Base-by-base conservation (phyloP, 176 grass and related monocot genomes). In the Poa pratensis region DNA sequence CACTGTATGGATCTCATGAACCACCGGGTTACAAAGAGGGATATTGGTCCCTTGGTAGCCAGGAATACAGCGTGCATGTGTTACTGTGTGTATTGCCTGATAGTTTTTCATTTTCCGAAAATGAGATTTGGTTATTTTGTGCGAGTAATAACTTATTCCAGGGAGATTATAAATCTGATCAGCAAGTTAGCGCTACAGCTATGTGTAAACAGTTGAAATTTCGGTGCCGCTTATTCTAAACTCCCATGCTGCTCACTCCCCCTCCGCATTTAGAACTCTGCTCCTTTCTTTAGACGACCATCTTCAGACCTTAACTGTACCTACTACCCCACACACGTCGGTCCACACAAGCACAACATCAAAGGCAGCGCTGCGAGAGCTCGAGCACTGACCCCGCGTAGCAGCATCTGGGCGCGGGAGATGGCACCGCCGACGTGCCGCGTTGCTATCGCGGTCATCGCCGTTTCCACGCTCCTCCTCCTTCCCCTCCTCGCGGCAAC, bases 371-470 rank as follows among this genome's bases (percentile, higher is more conserved):
- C n/a, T n/a, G n/a, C n/a, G 71, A 10, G 10, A 39, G 65, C 65
- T 68, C 65, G 18, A 68, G 28, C 48, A 12, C 6, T 52, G 72
- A 40, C 32, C 72, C 7, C 53, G 0, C 15, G 20, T 49, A 45
- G 10, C 13, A 46, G 22, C 20, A 6, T 11, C 9, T n/a, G 66
- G 18, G 19, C 22, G 84, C 24, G 35, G 32, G 9, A 9, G 43
- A 87, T 87, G 88, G 42, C 72, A 42, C 82, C 58, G 45, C 83
- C 45, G 57, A n/a, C 7, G 37, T 1, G 74, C 54, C 66, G 84
- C 35, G 74, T 68, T 59, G 9, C 68, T 1, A 39, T 71, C 68
- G 40, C n/a, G 11, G 2, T 73, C 70, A 12, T 28, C 53, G 30
- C 22, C 30, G 5, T 45, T 1, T n/a, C 1, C 22, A 17, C 17